Evolutionary conservation across 1,284 basidiomycete species (phyloP), one percentile per base, ranked within the genome.

Genomic region (Ceratobasidium papillatum): DNA sequence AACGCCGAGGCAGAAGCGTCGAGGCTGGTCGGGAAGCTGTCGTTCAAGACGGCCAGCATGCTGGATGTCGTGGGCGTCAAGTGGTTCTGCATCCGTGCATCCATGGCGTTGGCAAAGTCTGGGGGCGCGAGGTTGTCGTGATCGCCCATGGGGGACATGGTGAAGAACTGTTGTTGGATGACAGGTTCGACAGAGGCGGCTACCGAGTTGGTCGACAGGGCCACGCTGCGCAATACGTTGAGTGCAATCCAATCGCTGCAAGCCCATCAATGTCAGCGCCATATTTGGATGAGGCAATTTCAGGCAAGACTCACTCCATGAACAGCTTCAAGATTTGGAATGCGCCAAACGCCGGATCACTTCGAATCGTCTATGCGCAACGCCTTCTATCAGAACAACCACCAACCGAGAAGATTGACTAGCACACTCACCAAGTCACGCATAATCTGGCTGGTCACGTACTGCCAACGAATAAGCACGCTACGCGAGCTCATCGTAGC

Each of bases 251-350:
- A 94, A 82, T 95, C 94, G 80, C 92, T 94, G 78, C 36, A 65
- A 78, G 76, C 72, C 36, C 54, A 71, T 52, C 25, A 66, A 25
- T 22, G 64, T 64, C 17, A 65, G 68, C n/a, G 45, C 72, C 56
- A 69, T 12, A 56, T 64, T n/a, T n/a, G n/a, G 66, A 66, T 2
- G 45, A 19, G 22, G 19, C 76, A 34, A 77, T 51, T n/a, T 34
- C 76, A 77, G 22, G 30, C 25, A 14, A 30, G 71, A 86, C 92
- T 80, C 78, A 94, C 92, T 95, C 93, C 75, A 94, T 85, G 87
- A 94, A 94, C 78, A 95, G 83, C 82, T 95, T 95, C 82, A 95
- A 82, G 78, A 95, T 95, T 82, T 95, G 93, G 85, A 94, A 95
- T 19, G 94, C 93, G 74, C 93, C 93, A 79, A 94, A 94, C 5